phyloP scores from a whole-genome alignment of 306 rosid genomes.

The Pterocarpus santalinus region DNA sequence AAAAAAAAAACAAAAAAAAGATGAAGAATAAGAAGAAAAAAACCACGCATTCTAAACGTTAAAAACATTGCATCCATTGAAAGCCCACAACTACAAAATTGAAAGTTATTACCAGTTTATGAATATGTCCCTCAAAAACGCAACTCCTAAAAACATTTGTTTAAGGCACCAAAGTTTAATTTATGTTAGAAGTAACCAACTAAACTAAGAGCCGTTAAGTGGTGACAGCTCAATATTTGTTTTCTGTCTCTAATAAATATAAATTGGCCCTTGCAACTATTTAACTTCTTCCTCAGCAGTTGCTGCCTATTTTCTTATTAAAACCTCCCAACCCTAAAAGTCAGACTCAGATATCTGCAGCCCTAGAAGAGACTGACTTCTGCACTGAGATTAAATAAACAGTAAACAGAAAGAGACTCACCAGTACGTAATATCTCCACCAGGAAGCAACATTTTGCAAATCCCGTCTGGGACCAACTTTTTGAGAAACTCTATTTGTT shows the following conservation, averaged over 20 bases:
- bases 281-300: not conserved
- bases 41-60: not conserved
- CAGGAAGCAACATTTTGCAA: slow-evolving; percentile 51
- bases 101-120: not conserved
- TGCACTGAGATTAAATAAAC: not conserved
- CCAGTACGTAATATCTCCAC: slow-evolving; percentile 65
- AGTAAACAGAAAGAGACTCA: slow-evolving; percentile 41
- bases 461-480: slow-evolving; percentile 72
- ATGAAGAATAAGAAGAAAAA: not conserved
- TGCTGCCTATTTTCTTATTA: not conserved
- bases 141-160: not conserved
- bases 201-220: not conserved
- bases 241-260: not conserved
- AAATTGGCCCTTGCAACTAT: not conserved
- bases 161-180: not conserved
- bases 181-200: not conserved
- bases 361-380: no score
- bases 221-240: not conserved
- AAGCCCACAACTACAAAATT: not conserved
- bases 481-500: slow-evolving; percentile 60
- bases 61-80: not conserved
- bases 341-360: no score
- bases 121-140: not conserved
- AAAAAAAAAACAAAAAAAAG: no score
- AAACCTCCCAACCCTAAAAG: no score